Evolutionary conservation across 805 yeast genomes (phyloP), one percentile per base, ranked within the genome.

Genomic region (Diddensiella santjacobensis): DNA sequence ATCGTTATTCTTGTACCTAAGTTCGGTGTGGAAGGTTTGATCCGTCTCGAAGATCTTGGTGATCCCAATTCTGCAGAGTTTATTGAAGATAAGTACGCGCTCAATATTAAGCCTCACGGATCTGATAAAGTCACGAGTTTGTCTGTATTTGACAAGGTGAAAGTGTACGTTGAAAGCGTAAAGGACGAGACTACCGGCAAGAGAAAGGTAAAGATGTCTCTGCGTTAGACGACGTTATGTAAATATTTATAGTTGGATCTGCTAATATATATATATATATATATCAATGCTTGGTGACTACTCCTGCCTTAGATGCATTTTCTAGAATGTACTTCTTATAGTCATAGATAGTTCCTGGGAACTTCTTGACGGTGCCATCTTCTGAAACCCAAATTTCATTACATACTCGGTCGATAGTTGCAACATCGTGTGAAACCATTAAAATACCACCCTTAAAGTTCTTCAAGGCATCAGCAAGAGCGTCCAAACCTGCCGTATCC

Each of bases 401-500:
- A 73, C 97, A 88, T 10, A 91, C 96, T 47, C 79, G 76, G 58
- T 85, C 80, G 60, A 93, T 93, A 63, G 91, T 85, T 23, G 89
- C 74, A 39, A 93, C 97, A 74, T 93, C 99, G 77, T 93, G 99
- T 44, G 96, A 86, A 50, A 93, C 99, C 96, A 93, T 89, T 58
- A 93, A 75, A 22, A 93, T 85, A 67, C 99, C 99, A 64, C 99
- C 99, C 62, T 87, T 79, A 76, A 90, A 93, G 52, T 79, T 81
- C 53, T 77, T 81, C 64, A 93, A 74, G 1, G 98, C 98, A 38
- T 85, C 95, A 5, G 93, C 83, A 52, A 93, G 76, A 0, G 99
- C 99, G 67, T 93, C 99, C 61, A 93, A 74, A 78, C 97, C 99
- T 30, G 95, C 84, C 5, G 96, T 91, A 84, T 93, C 99, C 77